Evolutionary conservation across 352 stramenopile species (phyloP).

Genomic region (Globisporangium camurandrum): DNA sequence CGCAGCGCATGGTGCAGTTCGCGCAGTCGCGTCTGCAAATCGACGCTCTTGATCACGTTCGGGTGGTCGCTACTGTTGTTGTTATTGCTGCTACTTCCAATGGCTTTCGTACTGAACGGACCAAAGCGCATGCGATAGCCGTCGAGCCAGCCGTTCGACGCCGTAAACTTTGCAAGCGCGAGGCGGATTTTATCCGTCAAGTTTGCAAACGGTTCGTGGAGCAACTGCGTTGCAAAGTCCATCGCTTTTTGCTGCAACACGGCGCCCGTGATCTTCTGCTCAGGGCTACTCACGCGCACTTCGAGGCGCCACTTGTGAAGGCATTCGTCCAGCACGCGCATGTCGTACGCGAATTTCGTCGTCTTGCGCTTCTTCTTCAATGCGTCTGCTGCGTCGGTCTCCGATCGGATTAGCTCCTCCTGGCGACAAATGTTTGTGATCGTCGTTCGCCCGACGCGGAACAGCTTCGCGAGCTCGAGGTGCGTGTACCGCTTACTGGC

Average conservation of each 20-base stretch:
- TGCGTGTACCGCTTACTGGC: slow-evolving; percentile 84
- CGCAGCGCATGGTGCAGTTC: slow-evolving; percentile 69
- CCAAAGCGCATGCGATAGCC: slow-evolving; percentile 80
- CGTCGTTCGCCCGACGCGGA: slow-evolving; percentile 69
- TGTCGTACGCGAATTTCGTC: slow-evolving; percentile 78
- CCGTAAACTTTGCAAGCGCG: slow-evolving; percentile 68
- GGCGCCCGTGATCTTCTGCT: slow-evolving; percentile 73
- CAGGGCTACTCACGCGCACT: slow-evolving; percentile 66
- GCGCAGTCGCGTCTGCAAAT: slow-evolving; percentile 77
- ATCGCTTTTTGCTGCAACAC: slow-evolving; percentile 81
- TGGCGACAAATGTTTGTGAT: slow-evolving; percentile 86
- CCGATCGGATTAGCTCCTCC: slow-evolving; percentile 69
- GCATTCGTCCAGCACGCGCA: slow-evolving; percentile 74
- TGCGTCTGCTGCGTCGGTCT: slow-evolving; percentile 81
- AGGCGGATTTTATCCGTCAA: slow-evolving; percentile 67
- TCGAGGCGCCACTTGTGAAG: slow-evolving; percentile 87
- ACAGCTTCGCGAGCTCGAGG: slow-evolving; percentile 76
- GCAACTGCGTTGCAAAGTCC: slow-evolving; percentile 71
- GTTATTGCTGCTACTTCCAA: too few relatives aligned
- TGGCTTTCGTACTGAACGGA: slow-evolving; percentile 73
- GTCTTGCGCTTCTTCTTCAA: slow-evolving; percentile 85
- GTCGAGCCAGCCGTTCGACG: slow-evolving; percentile 81
- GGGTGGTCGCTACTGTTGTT: slow-evolving; percentile 38
- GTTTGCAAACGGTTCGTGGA: slow-evolving; percentile 58
- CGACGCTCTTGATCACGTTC: slow-evolving; percentile 82